Conservation (phyloP, 73 alveolate genomes). For the Stentor roeselii region DNA sequence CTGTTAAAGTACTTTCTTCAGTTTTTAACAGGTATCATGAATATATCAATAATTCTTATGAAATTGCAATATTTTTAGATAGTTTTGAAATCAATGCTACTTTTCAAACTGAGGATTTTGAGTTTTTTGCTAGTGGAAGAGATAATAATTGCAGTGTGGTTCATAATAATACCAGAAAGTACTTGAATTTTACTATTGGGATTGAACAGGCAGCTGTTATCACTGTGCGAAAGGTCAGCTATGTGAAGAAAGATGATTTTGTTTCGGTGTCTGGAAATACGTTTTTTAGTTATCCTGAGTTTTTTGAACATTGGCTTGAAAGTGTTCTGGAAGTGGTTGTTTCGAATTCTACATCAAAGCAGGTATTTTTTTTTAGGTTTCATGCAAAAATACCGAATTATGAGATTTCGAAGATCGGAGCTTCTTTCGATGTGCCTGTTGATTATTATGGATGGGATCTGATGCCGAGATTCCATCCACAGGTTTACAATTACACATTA, state of each 20-base stretch:
- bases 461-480: constrained; percentile 4
- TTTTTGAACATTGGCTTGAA: background rate
- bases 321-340: background rate
- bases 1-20: background rate
- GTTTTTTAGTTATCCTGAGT: too few species aligned
- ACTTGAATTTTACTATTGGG: too few species aligned
- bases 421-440: background rate
- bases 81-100: background rate
- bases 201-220: background rate
- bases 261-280: background rate
- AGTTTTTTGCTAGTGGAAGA: background rate
- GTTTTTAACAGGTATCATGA: background rate
- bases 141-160: background rate
- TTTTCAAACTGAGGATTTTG: background rate
- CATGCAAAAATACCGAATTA: background rate
- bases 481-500: background rate
- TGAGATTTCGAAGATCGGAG: background rate
- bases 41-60: background rate
- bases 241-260: background rate
- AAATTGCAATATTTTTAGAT: background rate
- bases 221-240: background rate
- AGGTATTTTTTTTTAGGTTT: background rate
- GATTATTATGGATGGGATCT: background rate
- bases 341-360: background rate
- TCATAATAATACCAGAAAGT: background rate